Conservation (phyloP, 805 yeast genomes). For the Schwanniomyces yamadae region DNA sequence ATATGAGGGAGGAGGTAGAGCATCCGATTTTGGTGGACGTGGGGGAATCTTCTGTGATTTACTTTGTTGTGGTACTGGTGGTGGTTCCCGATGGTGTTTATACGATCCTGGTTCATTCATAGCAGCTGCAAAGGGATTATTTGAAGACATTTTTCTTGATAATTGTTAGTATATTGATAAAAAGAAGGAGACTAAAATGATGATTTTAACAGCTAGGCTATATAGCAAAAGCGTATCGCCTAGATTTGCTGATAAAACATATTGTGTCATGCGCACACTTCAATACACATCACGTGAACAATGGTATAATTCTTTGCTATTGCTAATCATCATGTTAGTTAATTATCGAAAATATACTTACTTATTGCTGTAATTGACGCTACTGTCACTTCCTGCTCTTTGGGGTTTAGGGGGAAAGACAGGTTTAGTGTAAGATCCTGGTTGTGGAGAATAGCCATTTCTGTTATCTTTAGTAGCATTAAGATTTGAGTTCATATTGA, state of each 20-base stretch:
- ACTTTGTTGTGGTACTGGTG: slow-evolving; percentile 25
- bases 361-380: slow-evolving; percentile 28
- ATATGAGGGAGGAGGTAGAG: slow-evolving; percentile 59
- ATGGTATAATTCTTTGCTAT: no score
- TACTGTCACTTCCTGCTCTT: slow-evolving; percentile 36
- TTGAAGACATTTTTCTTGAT: slow-evolving; percentile 39
- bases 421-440: slow-evolving; percentile 16
- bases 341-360: slow-evolving; percentile 4
- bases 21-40: slow-evolving; percentile 32
- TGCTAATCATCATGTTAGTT: no score
- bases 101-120: slow-evolving; percentile 36
- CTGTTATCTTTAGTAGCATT: slow-evolving; percentile 1
- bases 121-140: slow-evolving; percentile 56
- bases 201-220: no score
- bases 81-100: slow-evolving; percentile 37
- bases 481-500: slow-evolving; percentile 4
- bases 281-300: no score
- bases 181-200: no score
- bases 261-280: slow-evolving; percentile 3
- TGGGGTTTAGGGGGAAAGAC: slow-evolving; percentile 24
- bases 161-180: slow-evolving; percentile 18
- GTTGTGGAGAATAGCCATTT: slow-evolving; percentile 4
- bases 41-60: slow-evolving; percentile 16
- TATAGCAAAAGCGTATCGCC: no score
- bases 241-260: slow-evolving; percentile 3